Evolutionary conservation across 768 basidiomycete species (phyloP).

Genomic region (Trametes villosa): DNA sequence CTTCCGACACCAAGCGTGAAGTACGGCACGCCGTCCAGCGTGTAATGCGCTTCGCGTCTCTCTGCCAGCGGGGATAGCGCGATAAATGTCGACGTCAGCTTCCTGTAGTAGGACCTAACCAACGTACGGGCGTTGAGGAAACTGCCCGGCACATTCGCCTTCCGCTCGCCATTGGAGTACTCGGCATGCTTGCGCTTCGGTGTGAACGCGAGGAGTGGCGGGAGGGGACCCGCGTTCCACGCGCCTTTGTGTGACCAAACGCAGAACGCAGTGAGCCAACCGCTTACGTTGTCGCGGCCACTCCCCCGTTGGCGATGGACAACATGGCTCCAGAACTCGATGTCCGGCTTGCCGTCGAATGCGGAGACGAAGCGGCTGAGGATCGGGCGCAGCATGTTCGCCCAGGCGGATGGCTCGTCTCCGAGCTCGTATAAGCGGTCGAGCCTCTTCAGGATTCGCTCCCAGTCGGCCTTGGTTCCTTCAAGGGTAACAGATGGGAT

Average conservation of each 20-base stretch:
- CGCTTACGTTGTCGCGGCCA: constrained; percentile 9
- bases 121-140: no score
- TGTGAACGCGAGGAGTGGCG: neutral
- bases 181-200: neutral
- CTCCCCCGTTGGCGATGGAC: neutral
- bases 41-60: neutral
- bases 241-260: constrained; percentile 14
- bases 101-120: no score
- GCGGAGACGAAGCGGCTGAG: constrained; percentile 33
- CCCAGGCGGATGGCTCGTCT: constrained; percentile 29
- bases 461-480: constrained; percentile 31
- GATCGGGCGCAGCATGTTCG: constrained; percentile 34
- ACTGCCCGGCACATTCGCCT: no score
- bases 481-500: constrained; percentile 33
- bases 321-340: constrained; percentile 21
- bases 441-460: constrained; percentile 21
- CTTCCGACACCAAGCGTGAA: neutral
- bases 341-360: constrained; percentile 30
- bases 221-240: constrained; percentile 5
- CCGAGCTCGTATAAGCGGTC: constrained; percentile 32
- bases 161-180: no score
- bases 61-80: neutral
- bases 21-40: constrained; percentile 8
- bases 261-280: constrained; percentile 25
- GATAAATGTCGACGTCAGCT: neutral